Percentiles rank a stretch among this genome's conserved stretches.
Evolutionary conservation across 2,329 filamentous ascomycete genomes (phyloP).

Genomic region (Arthrocladium fulminans): DNA sequence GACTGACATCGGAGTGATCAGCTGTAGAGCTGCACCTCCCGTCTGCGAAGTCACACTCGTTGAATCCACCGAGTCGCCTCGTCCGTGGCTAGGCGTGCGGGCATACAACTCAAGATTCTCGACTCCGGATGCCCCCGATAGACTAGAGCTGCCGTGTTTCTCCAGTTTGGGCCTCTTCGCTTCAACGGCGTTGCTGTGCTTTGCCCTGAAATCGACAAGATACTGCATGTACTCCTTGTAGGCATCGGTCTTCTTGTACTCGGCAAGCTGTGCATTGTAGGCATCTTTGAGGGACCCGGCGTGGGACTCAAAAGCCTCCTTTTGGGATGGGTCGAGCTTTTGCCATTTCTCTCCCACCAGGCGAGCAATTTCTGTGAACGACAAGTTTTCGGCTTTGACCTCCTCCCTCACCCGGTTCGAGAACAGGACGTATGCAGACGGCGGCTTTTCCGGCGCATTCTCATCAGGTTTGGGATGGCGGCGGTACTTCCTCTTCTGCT

Average conservation of each 20-base stretch:
- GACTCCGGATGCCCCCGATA: conserved; percentile 10
- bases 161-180: conserved; percentile 38
- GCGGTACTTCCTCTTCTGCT: conserved; percentile 24
- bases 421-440: conserved; percentile 77
- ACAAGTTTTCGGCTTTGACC: conserved; percentile 64
- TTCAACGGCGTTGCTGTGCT: conserved; percentile 42
- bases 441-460: conserved; percentile 68
- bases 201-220: conserved; percentile 67
- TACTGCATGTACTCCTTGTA: conserved; percentile 64
- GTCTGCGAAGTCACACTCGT: conserved; percentile 14
- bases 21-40: neutral
- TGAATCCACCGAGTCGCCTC: conserved; percentile 19
- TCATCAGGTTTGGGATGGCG: conserved; percentile 55
- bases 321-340: conserved; percentile 55
- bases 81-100: conserved; percentile 12
- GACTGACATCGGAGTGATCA: neutral
- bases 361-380: conserved; percentile 77
- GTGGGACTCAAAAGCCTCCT: conserved; percentile 63
- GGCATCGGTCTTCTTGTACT: conserved; percentile 68
- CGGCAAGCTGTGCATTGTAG: conserved; percentile 61
- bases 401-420: conserved; percentile 70
- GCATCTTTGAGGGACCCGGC: conserved; percentile 66
- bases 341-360: conserved; percentile 77
- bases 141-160: conserved; percentile 26
- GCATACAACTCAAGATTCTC: neutral